Evolutionary conservation across 176 grass and related monocot genomes (phyloP), one percentile per base, ranked within the genome.

Genomic region (Carex pumila): DNA sequence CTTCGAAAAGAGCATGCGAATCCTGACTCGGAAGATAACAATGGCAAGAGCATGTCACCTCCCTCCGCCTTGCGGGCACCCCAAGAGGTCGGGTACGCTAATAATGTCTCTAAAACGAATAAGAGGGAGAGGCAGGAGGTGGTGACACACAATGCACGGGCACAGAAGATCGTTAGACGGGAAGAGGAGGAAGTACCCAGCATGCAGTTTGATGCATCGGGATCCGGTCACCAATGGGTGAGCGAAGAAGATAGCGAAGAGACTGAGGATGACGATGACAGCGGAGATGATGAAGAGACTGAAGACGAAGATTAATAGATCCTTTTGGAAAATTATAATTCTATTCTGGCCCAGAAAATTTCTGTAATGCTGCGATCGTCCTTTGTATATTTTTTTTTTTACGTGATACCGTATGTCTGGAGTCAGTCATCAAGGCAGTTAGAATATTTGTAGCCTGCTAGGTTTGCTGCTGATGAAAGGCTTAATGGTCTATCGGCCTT

Each of bases 1-100:
- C 79, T 99, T 76, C 93, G 86, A 87, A 93, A 92, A 80, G 96
- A 99, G 68, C 96, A 99, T 47, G 91, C 91, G 9, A 86, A 91
- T 29, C 93, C 93, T 31, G 87, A 88, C 54, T 75, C 70, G 0
- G 91, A 99, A 53, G 85, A 85, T n/a, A 94, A 89, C 79, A 85
- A 92, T 66, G 45, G 37, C 47, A 83, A 83, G 80, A 68, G 65
- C 65, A 64, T 12, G 15, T 52, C 78, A 7, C 59, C 80, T 68
- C 17, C 61, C 61, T 68, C 61, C 32, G 62, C 80, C 21, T 19
- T 52, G 58, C 60, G 43, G 45, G 8, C 29, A 15, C 64, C 66
- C 17, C 82, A 61, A 75, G 69, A 65, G 66, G 53, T 74, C 6
- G 66, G 66, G 9, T 84, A 61, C 49, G 19, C 21, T 15, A 79